phyloP scores from a whole-genome alignment of 345 rosid genomes.

The Trapa bicornis region DNA sequence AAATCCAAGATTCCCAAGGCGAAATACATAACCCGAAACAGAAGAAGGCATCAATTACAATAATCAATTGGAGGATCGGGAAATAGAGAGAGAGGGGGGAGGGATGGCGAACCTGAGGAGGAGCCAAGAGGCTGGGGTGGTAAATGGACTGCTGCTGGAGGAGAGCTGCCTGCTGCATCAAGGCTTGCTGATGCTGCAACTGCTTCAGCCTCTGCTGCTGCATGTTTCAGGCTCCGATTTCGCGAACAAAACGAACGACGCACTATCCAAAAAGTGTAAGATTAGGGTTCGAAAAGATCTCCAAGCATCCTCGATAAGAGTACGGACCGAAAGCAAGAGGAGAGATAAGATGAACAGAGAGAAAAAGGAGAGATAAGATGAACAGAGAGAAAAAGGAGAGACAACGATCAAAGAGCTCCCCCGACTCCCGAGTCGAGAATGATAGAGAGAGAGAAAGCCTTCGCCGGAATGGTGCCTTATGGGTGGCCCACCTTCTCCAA shows the following conservation, averaged over 20 bases:
- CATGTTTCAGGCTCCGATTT: conserved; percentile 25
- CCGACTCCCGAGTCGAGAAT: no score
- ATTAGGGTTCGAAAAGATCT: conserved; percentile 8
- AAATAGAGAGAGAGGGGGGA: not conserved
- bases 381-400: no score
- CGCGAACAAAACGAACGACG: conserved; percentile 6
- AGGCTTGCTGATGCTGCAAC: conserved; percentile 22
- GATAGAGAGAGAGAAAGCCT: no score
- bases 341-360: no score
- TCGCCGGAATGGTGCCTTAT: no score
- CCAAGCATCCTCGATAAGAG: not conserved
- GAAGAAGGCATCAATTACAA: conserved; percentile 8
- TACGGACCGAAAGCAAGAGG: no score
- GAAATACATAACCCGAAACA: not conserved
- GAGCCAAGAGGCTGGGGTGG: conserved; percentile 83
- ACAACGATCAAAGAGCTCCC: no score
- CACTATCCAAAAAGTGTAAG: not conserved
- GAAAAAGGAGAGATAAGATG: no score
- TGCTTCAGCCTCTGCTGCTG: conserved; percentile 69
- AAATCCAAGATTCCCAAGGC: not conserved
- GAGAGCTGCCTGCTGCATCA: conserved; percentile 98
- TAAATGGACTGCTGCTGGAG: conserved; percentile 92
- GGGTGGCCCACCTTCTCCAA: no score
- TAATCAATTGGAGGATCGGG: not conserved
- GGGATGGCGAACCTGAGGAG: conserved; percentile 55